A percentile compares a stretch with the other conserved stretches of the same genome.
These are phyloP conservation scores for Monosporozyma servazzii DNA, from an alignment of 805 yeast species.

Conservation along the genomic window DNA sequence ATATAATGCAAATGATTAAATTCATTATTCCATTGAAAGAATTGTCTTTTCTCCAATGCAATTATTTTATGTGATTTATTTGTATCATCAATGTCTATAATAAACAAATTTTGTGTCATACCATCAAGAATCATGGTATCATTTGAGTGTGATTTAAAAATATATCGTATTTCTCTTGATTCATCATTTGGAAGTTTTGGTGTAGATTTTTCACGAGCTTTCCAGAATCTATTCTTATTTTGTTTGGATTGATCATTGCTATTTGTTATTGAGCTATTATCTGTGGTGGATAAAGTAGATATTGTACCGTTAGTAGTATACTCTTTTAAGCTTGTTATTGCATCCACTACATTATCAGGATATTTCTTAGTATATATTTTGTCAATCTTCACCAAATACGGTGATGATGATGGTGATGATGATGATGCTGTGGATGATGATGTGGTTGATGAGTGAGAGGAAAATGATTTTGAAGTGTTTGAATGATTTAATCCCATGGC, in stretches of 20 bases:
- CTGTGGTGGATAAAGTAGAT: neutral
- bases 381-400: conserved; percentile 9
- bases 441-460: neutral
- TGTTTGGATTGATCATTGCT: neutral
- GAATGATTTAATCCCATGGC: conserved; percentile 4
- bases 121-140: conserved; percentile 18
- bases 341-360: conserved; percentile 15
- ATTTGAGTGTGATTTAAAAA: conserved; percentile 10
- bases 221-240: neutral
- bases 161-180: conserved; percentile 7
- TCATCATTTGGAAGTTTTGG: neutral
- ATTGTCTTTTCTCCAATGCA: conserved; percentile 11
- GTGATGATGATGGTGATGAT: neutral
- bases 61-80: conserved; percentile 8
- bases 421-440: neutral
- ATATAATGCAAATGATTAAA: conserved; percentile 15
- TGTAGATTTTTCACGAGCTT: neutral
- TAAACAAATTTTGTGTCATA: conserved; percentile 8
- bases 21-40: conserved; percentile 14
- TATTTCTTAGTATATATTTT: conserved; percentile 14
- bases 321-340: conserved; percentile 12
- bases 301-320: neutral
- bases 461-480: neutral
- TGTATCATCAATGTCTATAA: conserved; percentile 2
- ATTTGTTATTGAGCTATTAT: neutral